These are phyloP conservation scores for Trypanosomatidae sp. DNA, from an alignment of 208 protist genomes.

Conservation along the genomic window DNA sequence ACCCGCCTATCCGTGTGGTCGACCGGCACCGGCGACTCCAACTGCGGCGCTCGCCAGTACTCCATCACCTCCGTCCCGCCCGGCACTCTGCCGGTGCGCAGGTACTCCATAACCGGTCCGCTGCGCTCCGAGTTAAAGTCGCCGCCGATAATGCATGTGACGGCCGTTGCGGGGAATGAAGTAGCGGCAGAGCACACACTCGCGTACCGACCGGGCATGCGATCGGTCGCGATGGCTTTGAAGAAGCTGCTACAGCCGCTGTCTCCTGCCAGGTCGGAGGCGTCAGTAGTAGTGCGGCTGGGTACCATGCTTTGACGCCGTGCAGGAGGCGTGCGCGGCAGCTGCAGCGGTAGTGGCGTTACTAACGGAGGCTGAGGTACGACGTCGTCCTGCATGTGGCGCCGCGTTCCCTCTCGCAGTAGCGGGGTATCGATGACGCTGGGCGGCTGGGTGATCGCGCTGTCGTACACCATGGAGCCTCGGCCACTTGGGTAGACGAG, in stretches of 20 bases:
- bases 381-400: not conserved
- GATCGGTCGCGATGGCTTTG: conserved; percentile 5
- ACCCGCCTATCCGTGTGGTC: conserved; percentile 4
- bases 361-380: not conserved
- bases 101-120: conserved; percentile 48
- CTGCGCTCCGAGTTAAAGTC: conserved; percentile 84
- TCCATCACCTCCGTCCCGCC: conserved; percentile 38
- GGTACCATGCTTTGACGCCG: not conserved
- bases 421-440: conserved; percentile 17
- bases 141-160: conserved; percentile 66
- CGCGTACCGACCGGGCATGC: conserved; percentile 5
- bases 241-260: not conserved
- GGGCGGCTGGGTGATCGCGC: conserved; percentile 9
- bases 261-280: conserved; percentile 9
- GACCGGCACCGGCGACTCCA: conserved; percentile 8
- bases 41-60: conserved; percentile 33
- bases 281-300: conserved; percentile 2
- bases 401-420: conserved; percentile 2
- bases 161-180: not conserved
- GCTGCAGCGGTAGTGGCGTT: conserved; percentile 5
- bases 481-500: not conserved
- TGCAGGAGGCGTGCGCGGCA: not conserved
- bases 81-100: conserved; percentile 39
- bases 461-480: conserved; percentile 6
- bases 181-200: conserved; percentile 8